Evolutionary conservation across 148 eudicot species (phyloP).

Genomic region (Talinum fruticosum): DNA sequence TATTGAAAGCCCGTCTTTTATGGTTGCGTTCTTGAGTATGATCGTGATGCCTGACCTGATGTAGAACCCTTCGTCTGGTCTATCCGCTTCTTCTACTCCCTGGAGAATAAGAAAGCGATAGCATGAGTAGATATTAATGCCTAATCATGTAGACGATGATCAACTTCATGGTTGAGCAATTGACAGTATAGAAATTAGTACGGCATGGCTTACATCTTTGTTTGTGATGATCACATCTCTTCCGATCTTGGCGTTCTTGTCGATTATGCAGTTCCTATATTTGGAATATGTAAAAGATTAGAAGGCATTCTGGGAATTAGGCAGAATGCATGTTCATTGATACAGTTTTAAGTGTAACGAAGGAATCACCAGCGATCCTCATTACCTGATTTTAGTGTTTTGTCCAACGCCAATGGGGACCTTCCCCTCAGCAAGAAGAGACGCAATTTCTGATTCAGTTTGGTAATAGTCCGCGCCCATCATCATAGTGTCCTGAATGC

Average conservation of each 20-base stretch:
- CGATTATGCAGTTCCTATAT: constrained; percentile 88
- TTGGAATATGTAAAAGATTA: not conserved
- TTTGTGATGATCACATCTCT: constrained; percentile 71
- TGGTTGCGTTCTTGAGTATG: constrained; percentile 74
- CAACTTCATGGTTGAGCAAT: not conserved
- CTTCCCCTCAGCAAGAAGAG: constrained; percentile 63
- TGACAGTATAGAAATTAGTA: not conserved
- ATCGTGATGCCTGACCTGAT: constrained; percentile 83
- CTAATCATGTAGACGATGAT: not conserved
- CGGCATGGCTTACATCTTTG: constrained; percentile 54
- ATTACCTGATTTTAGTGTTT: constrained; percentile 82
- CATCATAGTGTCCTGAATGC: constrained; percentile 75
- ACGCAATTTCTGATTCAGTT: constrained; percentile 85
- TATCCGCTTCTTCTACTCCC: constrained; percentile 85
- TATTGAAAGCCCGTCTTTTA: constrained; percentile 66
- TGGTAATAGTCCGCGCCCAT: constrained; percentile 97
- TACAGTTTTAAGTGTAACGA: not conserved
- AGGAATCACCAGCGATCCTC: too few species aligned
- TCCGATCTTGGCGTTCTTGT: constrained; percentile 96
- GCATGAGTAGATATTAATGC: not conserved
- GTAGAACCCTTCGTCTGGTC: constrained; percentile 78
- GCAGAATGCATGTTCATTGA: not conserved
- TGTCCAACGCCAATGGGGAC: constrained; percentile 92
- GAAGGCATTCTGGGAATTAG: not conserved
- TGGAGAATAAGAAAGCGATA: constrained; percentile 19